These are phyloP conservation scores for Lactarius hatsudake DNA, from an alignment of 768 basidiomycete species.

Conservation along the genomic window DNA sequence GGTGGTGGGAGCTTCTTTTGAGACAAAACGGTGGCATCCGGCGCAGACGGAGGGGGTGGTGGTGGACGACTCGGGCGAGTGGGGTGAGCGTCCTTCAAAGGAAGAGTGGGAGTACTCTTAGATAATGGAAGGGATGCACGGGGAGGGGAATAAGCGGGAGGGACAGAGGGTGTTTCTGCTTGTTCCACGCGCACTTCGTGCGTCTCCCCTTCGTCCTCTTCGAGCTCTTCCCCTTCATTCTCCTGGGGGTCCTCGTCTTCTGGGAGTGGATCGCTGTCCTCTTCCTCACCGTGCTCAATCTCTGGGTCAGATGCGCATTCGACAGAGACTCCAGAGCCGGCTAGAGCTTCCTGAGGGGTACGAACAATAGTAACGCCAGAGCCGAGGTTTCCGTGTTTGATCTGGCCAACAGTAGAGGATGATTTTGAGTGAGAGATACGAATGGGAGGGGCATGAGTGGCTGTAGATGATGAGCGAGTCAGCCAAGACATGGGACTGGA, in stretches of 20 bases:
- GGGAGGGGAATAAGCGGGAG: conserved; percentile 31
- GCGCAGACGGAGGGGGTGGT: conserved; percentile 30
- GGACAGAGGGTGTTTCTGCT: conserved; percentile 16
- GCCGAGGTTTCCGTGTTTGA: conserved; percentile 54
- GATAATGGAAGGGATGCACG: conserved; percentile 31
- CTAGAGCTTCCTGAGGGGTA: conserved; percentile 77
- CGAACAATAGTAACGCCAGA: conserved; percentile 71
- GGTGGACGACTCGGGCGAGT: conserved; percentile 38
- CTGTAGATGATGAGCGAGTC: conserved; percentile 37
- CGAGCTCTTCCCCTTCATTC: not conserved
- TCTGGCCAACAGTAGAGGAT: conserved; percentile 34
- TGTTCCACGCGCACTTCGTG: not conserved
- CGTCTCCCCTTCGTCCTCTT: conserved; percentile 7
- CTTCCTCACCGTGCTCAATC: not conserved
- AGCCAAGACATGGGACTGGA: conserved; percentile 46
- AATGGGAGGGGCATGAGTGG: conserved; percentile 33
- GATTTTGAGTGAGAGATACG: conserved; percentile 47
- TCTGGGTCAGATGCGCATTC: conserved; percentile 17
- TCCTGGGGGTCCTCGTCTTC: not conserved
- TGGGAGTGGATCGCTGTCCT: not conserved
- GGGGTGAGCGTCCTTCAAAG: conserved; percentile 31
- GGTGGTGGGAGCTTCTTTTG: conserved; percentile 32
- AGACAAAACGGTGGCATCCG: conserved; percentile 27
- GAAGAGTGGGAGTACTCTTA: conserved; percentile 27
- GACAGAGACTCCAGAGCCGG: conserved; percentile 31